Base-by-base conservation (phyloP, 2,329 filamentous ascomycete species). In the Phialophora chinensis region DNA sequence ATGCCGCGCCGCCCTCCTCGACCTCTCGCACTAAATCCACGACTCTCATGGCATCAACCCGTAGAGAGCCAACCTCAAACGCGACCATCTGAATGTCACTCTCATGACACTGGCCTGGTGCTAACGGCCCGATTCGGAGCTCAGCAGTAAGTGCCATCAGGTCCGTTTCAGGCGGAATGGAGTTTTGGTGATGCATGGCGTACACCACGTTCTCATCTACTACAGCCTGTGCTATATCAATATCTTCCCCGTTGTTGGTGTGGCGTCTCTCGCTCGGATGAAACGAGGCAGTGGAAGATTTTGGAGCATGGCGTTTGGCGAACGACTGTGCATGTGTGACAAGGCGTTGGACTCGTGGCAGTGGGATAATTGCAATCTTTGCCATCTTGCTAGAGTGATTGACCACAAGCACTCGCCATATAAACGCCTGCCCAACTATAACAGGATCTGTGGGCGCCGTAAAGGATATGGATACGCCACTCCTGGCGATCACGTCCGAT, bases 61-160 rank as follows among this genome's bases (percentile, higher is more conserved):
- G 73, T 35, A 74, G 72, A 53, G 68, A 72, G 14, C 73, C 77
- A 27, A 68, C 69, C 59, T 72, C 68, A 49, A 74, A 73, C 44
- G 76, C 75, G 12, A 75, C 67, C 62, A 74, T 83, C 68, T 83
- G 83, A 63, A 89, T 73, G 69, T 85, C 82, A 0, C 83, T 83
- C 8, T 83, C 84, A 72, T 86, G 85, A 70, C 85, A 88, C 60
- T 70, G 66, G 33, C 69, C 71, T 20, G 67, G 66, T 8, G 57
- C 69, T 27, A 74, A 52, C 5, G 72, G 71, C 12, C 72, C 86
- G 60, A 88, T 79, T 31, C 84, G 79, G 25, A 88, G 78, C 72
- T 88, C 86, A 0, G 86, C 84, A 54, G 83, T 87, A 65, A 88
- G 74, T 69, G 83, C 84, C 44, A 88, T 77, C 44, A 88, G 73